phyloP scores from a whole-genome alignment of 2,329 filamentous ascomycete species.

The Clonostachys rhizophaga region DNA sequence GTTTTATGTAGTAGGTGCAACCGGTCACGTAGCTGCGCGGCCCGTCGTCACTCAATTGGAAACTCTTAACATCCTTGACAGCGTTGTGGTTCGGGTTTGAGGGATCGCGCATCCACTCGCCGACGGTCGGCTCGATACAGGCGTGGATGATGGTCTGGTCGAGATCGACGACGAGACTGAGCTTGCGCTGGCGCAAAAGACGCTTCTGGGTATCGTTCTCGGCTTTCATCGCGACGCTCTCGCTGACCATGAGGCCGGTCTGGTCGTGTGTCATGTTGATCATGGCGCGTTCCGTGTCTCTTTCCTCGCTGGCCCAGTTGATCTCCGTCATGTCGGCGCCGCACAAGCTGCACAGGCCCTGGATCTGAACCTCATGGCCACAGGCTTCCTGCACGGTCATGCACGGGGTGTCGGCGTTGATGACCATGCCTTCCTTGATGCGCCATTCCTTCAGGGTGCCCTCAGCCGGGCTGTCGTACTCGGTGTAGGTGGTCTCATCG shows the following conservation, averaged over 20 bases:
- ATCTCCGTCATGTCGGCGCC: conserved; percentile 94
- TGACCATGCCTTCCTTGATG: conserved; percentile 61
- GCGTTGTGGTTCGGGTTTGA: conserved; percentile 87
- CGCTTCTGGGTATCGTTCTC: conserved; percentile 85
- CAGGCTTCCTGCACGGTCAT: conserved; percentile 88
- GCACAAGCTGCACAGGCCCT: conserved; percentile 85
- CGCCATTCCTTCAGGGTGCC: conserved; percentile 76
- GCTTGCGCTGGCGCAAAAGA: conserved; percentile 73
- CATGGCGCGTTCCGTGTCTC: conserved; percentile 79
- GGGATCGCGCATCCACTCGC: conserved; percentile 88
- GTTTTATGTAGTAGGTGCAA: conserved; percentile 98
- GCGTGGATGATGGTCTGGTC: conserved; percentile 99
- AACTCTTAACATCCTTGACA: conserved; percentile 81
- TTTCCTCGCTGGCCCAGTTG: conserved; percentile 75
- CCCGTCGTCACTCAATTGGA: conserved; percentile 85
- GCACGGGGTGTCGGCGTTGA: conserved; percentile 52
- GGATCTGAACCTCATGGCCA: conserved; percentile 85
- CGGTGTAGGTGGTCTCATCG: conserved; percentile 65
- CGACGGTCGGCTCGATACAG: conserved; percentile 92
- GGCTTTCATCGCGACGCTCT: conserved; percentile 71
- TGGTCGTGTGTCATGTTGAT: conserved; percentile 97
- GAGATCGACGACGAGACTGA: conserved; percentile 92
- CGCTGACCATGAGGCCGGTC: conserved; percentile 78
- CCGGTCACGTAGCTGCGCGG: conserved; percentile 62
- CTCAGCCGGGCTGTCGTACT: conserved; percentile 80